Conservation (phyloP, 257 asterid genomes). For the Solanum chmielewskii region DNA sequence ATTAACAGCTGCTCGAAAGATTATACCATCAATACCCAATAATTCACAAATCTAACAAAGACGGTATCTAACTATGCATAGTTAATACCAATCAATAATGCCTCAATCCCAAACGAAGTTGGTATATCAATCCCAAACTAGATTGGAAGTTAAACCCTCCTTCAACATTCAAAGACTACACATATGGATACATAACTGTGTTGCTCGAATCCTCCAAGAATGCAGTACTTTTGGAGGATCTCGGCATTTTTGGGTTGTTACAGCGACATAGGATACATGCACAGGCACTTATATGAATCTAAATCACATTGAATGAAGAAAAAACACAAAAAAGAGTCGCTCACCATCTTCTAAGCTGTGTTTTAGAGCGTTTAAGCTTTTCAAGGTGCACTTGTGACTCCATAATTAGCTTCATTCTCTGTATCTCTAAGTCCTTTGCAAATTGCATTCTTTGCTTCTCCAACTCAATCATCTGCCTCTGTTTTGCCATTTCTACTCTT, state of each 20-base stretch:
- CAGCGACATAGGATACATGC: neutral
- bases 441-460: conserved; percentile 91
- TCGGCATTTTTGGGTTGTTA: neutral
- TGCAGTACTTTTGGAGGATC: neutral
- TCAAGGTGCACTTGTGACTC: conserved; percentile 67
- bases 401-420: conserved; percentile 68
- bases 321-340: neutral
- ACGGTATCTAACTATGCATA: neutral
- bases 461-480: conserved; percentile 77
- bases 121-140: neutral
- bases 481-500: conserved; percentile 78
- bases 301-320: neutral
- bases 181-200: neutral
- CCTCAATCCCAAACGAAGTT: neutral
- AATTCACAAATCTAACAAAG: neutral
- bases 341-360: conserved; percentile 37
- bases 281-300: neutral
- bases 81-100: neutral
- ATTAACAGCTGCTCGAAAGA: neutral
- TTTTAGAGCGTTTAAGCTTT: conserved; percentile 43
- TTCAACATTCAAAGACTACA: neutral
- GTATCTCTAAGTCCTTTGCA: conserved; percentile 79
- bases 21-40: neutral
- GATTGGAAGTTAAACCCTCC: neutral
- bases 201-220: neutral